Evolutionary conservation across 805 yeast genomes (phyloP).

Genomic region (Starmera dryadoides): DNA sequence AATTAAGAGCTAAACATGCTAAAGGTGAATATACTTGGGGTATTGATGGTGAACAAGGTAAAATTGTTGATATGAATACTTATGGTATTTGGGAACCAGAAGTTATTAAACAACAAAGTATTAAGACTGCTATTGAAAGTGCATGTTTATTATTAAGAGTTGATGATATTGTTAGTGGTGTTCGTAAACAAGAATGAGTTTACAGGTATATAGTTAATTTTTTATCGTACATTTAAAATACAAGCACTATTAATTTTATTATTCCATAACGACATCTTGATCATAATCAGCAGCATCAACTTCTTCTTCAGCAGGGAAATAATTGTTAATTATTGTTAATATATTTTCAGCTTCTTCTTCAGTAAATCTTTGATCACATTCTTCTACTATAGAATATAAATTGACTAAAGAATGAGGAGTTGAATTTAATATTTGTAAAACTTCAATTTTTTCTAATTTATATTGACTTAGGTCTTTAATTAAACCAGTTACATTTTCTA

Average conservation of each 20-base stretch:
- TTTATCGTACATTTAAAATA: too few species aligned
- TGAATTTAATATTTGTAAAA: conserved; percentile 73
- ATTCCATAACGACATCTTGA: conserved; percentile 3
- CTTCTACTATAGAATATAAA: conserved; percentile 77
- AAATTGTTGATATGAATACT: conserved; percentile 88
- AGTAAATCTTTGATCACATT: conserved; percentile 81
- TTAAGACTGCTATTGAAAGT: conserved; percentile 96
- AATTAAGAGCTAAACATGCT: conserved; percentile 94
- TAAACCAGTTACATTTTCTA: conserved; percentile 20
- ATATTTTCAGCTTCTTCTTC: conserved; percentile 59
- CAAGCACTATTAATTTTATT: conserved; percentile 1
- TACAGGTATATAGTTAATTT: not conserved
- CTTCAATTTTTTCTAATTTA: conserved; percentile 72
- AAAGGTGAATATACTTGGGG: conserved; percentile 83
- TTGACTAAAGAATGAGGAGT: conserved; percentile 77
- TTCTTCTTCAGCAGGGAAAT: conserved; percentile 33
- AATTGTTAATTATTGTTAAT: conserved; percentile 44
- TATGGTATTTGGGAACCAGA: conserved; percentile 99
- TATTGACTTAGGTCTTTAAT: conserved; percentile 28
- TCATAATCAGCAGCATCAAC: conserved; percentile 5
- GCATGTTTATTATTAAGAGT: conserved; percentile 92
- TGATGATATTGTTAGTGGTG: conserved; percentile 96
- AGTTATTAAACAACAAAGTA: conserved; percentile 92
- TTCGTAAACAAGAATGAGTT: conserved; percentile 45
- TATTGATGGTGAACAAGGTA: conserved; percentile 91